Conservation (phyloP, 2,329 filamentous ascomycete genomes). For the Aspergillus caelatus region DNA sequence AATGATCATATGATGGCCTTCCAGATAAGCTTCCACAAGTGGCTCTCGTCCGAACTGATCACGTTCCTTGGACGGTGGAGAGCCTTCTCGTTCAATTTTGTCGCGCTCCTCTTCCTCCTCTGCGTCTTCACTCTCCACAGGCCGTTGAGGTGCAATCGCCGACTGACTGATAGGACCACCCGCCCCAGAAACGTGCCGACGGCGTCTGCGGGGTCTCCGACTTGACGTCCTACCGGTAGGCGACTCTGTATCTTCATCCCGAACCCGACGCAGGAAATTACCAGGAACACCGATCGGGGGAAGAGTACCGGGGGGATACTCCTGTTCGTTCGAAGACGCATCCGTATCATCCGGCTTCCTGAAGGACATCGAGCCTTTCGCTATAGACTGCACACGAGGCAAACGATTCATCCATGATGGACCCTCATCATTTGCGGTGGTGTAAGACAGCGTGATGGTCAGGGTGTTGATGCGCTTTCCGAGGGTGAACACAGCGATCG, state of each 20-base stretch:
- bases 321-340: constrained; percentile 58
- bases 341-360: constrained; percentile 70
- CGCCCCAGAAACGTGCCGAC: constrained; percentile 68
- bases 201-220: constrained; percentile 57
- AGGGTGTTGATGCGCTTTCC: constrained; percentile 98
- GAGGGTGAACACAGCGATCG: constrained; percentile 93
- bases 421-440: constrained; percentile 81
- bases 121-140: constrained; percentile 26
- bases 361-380: constrained; percentile 75
- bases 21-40: constrained; percentile 72
- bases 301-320: constrained; percentile 69
- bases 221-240: constrained; percentile 59
- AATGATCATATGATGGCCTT: constrained; percentile 76
- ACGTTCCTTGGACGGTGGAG: constrained; percentile 37
- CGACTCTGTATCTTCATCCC: constrained; percentile 68
- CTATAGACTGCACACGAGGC: constrained; percentile 79
- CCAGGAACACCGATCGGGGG: constrained; percentile 72
- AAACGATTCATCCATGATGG: constrained; percentile 94
- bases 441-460: constrained; percentile 95
- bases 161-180: constrained; percentile 89
- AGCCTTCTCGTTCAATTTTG: constrained; percentile 40
- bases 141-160: constrained; percentile 73
- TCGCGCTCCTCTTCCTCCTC: constrained; percentile 34
- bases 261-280: constrained; percentile 78
- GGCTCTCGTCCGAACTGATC: constrained; percentile 39